These are phyloP conservation scores for Blumeria hordei DNA, from an alignment of 2,329 filamentous ascomycete species.

Conservation along the genomic window DNA sequence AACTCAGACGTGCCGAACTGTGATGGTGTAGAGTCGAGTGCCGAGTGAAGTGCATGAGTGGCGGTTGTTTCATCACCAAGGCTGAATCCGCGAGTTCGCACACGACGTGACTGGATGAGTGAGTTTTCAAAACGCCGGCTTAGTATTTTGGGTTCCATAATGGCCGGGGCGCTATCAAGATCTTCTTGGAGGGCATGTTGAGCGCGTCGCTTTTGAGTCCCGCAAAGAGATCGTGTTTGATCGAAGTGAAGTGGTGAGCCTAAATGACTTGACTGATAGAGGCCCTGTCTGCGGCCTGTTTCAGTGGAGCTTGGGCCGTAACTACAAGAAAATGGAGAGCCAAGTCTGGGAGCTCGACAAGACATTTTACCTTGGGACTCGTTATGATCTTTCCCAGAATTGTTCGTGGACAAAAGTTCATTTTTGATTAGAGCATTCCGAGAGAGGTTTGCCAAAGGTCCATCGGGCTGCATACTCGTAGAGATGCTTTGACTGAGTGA, in stretches of 20 bases:
- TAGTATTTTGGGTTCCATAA: slow-evolving; percentile 11
- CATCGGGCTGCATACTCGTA: slow-evolving; percentile 37
- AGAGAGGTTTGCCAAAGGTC: slow-evolving; percentile 31
- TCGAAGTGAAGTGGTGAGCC: slow-evolving; percentile 13
- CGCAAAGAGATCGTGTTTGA: slow-evolving; percentile 9
- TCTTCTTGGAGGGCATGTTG: slow-evolving; percentile 12
- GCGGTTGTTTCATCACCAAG: slow-evolving; percentile 13
- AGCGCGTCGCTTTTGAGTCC: slow-evolving; percentile 14
- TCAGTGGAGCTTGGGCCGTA: slow-evolving; percentile 36
- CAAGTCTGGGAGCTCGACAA: slow-evolving; percentile 6
- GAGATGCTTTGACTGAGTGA: slow-evolving; percentile 38
- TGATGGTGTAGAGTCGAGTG: slow-evolving; percentile 4
- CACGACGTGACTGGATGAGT: slow-evolving; percentile 9
- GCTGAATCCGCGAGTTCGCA: slow-evolving; percentile 14
- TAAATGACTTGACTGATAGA: slow-evolving; percentile 5
- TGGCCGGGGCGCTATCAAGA: slow-evolving; percentile 7
- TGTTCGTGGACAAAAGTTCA: not conserved
- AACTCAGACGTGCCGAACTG: slow-evolving; percentile 1
- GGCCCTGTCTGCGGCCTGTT: slow-evolving; percentile 4
- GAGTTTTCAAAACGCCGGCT: slow-evolving; percentile 13
- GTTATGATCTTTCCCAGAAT: not conserved
- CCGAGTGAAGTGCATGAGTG: slow-evolving; percentile 6
- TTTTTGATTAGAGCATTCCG: not conserved
- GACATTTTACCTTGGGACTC: slow-evolving; percentile 2
- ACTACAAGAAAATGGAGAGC: slow-evolving; percentile 26